Evolutionary conservation across 805 yeast genomes (phyloP), one percentile per base, ranked within the genome.

Genomic region (Komagataella populi): DNA sequence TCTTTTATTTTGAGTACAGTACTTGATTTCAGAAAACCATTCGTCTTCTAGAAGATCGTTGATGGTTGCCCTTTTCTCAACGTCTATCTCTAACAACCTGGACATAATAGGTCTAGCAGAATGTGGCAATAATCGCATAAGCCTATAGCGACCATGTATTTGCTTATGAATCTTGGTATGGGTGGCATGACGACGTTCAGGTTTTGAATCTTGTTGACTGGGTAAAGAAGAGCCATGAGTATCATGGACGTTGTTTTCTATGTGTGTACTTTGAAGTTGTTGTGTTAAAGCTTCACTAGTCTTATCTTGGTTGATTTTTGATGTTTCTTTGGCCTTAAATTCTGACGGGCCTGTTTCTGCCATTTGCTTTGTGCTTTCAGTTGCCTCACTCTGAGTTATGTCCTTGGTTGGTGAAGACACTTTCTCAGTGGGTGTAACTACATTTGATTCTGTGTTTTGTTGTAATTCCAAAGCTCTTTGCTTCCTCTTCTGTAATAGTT

Each of bases 131-230:
- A 86, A 68, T 66, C 95, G 77, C 83, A 86, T 78, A 56, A 86
- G 69, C 62, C 95, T 72, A 66, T 86, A 86, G 8, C 93, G 91
- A 6, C 95, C 95, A 59, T 84, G 89, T 22, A 84, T 79, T 55
- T 80, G 82, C 57, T 77, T 78, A 58, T 65, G 69, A 43, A 73
- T 71, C 54, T 69, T 69, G 16, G 57, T 24, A n/a, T 59, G 52
- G 46, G 57, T 48, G 4, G 61, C 57, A 39, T 67, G 68, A 47
- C 70, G 62, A 36, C 67, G 62, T 54, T 67, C 71, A 6, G 70
- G 70, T 44, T 57, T 59, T 52, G 60, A 66, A 7, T 52, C 45
- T 8, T 46, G 47, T 8, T 50, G 20, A 14, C 51, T 30, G 8
- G 54, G 53, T 20, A 47, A 44, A 16, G 52, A 52, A 7, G 49